Evolutionary conservation across 2,329 filamentous ascomycete genomes (phyloP), one percentile per base, ranked within the genome.

Genomic region (Phialophora expanda): DNA sequence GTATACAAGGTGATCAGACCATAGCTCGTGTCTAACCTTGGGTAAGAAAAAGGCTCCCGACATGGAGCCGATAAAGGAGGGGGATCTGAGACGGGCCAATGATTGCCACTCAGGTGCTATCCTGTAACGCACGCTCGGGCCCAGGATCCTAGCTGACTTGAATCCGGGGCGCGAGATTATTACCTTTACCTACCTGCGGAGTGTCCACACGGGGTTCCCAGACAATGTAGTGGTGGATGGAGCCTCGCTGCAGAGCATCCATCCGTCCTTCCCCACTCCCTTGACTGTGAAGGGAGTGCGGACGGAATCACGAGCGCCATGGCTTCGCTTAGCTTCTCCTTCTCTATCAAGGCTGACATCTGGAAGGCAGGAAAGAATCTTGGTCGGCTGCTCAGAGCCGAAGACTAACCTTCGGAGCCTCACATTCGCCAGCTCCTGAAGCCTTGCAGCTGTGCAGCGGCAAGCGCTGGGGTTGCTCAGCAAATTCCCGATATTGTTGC

Each of bases 61-160:
- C 54, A 50, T 64, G 65, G 58, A 55, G 61, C 64, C 61, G 64
- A 69, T 50, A 58, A 58, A 32, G 50, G 63, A 64, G 61, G 61
- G 50, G n/a, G 28, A 44, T 44, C 51, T 61, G 26, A 51, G 20
- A 61, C 6, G 56, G 56, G n/a, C 28, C 59, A 64, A 54, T 46
- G 56, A 22, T 38, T 34, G 61, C 41, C 56, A 57, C 34, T 12
- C 9, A 50, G 22, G 48, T 61, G 34, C 28, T 55, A 62, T 11
- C 14, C 55, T n/a, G 38, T 22, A n/a, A 26, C 20, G 54, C 53
- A 12, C 54, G 55, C 62, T 34, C 34, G 30, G 56, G 41, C 38
- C 50, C 44, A 65, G 44, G 28, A 55, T 55, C 20, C 59, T 62
- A 66, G 64, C 64, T 57, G 26, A 51, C 50, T 66, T 57, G 41